A percentile compares a stretch with the other conserved stretches of the same genome.
These are phyloP conservation scores for Cudoniella acicularis DNA, from an alignment of 495 filamentous ascomycete genomes.

Conservation along the genomic window DNA sequence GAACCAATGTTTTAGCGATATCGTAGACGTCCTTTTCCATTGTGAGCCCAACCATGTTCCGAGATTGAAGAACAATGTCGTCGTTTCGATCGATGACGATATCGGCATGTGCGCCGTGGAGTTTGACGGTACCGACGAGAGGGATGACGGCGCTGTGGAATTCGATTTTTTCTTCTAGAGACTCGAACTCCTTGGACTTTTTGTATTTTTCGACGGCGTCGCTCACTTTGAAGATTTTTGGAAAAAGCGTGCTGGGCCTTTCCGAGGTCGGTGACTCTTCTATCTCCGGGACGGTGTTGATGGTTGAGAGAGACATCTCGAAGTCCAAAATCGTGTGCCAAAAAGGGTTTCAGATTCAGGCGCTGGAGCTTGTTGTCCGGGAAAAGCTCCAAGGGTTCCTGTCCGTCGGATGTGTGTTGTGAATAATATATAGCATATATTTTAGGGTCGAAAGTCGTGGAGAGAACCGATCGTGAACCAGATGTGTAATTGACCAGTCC, in stretches of 20 bases:
- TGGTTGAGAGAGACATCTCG: no score
- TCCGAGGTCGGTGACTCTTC: no score
- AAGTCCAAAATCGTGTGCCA: no score
- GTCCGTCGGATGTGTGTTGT: no score
- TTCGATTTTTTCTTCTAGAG: not conserved
- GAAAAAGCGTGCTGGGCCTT: not conserved
- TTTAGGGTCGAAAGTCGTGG: no score
- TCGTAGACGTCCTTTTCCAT: slow-evolving; percentile 24
- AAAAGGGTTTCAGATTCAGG: no score
- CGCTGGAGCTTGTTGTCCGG: no score
- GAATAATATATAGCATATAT: no score
- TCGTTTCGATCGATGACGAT: slow-evolving; percentile 28
- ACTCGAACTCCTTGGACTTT: not conserved
- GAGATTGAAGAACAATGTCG: slow-evolving; percentile 27
- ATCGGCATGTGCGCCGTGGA: slow-evolving; percentile 34
- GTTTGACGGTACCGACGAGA: slow-evolving; percentile 33
- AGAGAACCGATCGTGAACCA: no score
- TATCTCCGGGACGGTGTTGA: no score
- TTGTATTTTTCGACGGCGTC: not conserved
- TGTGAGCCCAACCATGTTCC: slow-evolving; percentile 22
- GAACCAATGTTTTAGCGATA: slow-evolving; percentile 11
- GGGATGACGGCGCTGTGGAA: slow-evolving; percentile 8
- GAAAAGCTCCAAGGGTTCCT: no score
- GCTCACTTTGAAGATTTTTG: not conserved
- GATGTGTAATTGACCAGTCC: no score